A percentile compares a stretch with the other conserved stretches of the same genome.
phyloP scores from a whole-genome alignment of 1,284 basidiomycete genomes.

The Coriolopsis trogii region DNA sequence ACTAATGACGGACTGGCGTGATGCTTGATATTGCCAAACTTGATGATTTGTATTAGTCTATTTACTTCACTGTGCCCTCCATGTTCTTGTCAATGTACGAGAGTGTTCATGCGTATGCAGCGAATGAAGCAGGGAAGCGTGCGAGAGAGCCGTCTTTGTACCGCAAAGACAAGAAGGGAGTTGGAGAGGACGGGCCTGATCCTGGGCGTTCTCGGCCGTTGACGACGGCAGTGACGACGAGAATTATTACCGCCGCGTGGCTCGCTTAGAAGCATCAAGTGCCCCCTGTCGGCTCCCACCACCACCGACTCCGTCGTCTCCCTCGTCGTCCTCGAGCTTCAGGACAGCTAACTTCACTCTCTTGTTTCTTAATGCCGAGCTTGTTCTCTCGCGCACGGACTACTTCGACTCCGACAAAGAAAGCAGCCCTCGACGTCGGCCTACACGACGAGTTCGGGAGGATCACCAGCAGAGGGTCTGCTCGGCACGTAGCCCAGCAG shows the following conservation, averaged over 20 bases:
- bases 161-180: slow-evolving; percentile 10
- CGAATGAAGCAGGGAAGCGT: not conserved
- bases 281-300: slow-evolving; percentile 25
- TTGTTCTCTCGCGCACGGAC: slow-evolving; percentile 60
- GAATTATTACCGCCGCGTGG: slow-evolving; percentile 22
- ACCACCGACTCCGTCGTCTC: slow-evolving; percentile 15
- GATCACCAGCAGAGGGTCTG: slow-evolving; percentile 49
- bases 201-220: slow-evolving; percentile 15
- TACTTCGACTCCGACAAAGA: slow-evolving; percentile 48
- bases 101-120: not conserved
- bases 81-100: not conserved
- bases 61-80: not conserved
- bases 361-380: slow-evolving; percentile 50
- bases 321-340: slow-evolving; percentile 25
- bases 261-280: slow-evolving; percentile 22
- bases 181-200: not conserved
- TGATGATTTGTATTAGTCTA: no score
- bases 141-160: slow-evolving; percentile 13
- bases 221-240: slow-evolving; percentile 17
- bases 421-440: slow-evolving; percentile 29
- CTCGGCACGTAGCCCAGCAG: slow-evolving; percentile 31
- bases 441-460: slow-evolving; percentile 69
- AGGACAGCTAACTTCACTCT: slow-evolving; percentile 29
- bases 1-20: no score
- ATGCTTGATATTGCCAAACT: no score